Base-by-base conservation (phyloP, 306 rosid species). In the Gillenia trifoliata region DNA sequence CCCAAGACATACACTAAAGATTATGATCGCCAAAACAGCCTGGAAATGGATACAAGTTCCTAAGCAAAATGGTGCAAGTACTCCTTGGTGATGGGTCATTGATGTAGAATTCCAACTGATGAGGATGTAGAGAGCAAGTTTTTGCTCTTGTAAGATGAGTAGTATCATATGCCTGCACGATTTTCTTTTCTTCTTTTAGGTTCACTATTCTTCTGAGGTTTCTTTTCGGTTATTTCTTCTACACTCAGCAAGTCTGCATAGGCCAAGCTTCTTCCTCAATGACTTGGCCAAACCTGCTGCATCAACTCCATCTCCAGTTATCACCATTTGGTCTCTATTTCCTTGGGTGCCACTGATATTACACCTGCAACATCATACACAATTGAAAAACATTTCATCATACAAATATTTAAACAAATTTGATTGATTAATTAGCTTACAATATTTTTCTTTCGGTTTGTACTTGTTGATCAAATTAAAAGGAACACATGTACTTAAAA, bases 301-400 rank as follows among this genome's bases (percentile, higher is more conserved):
- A 80, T 87, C 96, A 45, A 86, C 75, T 73, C 80, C 79, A 8
- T 91, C 83, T 61, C 83, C 83, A 1, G 76, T 80, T 66, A 80
- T 61, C 78, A 49, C 83, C 36, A 80, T 40, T 64, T 47, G 72
- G 28, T 64, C 77, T 41, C 40, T 80, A 8, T 47, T 75, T 55
- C 72, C 68, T 60, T 62, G 19, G 75, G 26, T 40, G 72, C 72
- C 47, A 64, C 76, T 30, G 80, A 70, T 28, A 19, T 64, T n/a
- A 75, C 63, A 64, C 84, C 80, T 75, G 78, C n/a, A 40, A 8
- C 12, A 40, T 40, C 9, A 40, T 40, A 40, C 9, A 40, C 40
- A 40, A 40, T 40, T 40, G 43, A 40, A 40, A 8, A 40, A 8
- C 43, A 40, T 40, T 40, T 10, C 9, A 40, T 40, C 43, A 40